phyloP scores from a whole-genome alignment of 2,329 filamentous ascomycete species.

The Westerdykella aurantiaca region DNA sequence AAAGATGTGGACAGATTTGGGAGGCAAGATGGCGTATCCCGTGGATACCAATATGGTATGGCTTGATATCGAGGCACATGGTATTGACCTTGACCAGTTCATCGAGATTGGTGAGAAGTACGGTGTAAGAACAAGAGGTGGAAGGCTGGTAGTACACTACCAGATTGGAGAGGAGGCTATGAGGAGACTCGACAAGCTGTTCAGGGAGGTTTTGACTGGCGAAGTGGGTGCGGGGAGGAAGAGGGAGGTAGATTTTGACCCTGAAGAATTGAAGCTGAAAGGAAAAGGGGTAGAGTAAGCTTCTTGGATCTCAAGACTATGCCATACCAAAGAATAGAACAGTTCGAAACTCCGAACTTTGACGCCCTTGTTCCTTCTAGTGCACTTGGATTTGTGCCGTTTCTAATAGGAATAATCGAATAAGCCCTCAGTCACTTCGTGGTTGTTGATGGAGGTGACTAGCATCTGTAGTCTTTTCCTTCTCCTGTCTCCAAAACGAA shows the following conservation, averaged over 20 bases:
- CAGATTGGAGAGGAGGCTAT: conserved; percentile 65
- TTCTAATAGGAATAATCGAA: no score
- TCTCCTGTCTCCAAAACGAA: no score
- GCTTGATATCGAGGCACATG: conserved; percentile 64
- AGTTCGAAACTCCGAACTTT: no score
- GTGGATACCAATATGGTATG: conserved; percentile 92
- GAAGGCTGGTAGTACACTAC: conserved; percentile 63
- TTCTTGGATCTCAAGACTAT: no score
- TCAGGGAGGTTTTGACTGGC: conserved; percentile 15
- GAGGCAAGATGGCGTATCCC: conserved; percentile 62
- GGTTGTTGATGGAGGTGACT: no score
- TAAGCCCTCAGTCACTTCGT: no score
- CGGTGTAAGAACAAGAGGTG: conserved; percentile 53
- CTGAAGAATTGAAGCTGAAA: conserved; percentile 23
- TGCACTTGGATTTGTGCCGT: no score
- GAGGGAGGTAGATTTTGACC: conserved; percentile 9
- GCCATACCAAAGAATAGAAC: no score
- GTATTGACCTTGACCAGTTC: conserved; percentile 49
- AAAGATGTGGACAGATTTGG: conserved; percentile 60
- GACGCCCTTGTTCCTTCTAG: no score
- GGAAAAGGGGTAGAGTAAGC: conserved; percentile 25
- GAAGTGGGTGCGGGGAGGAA: conserved; percentile 14
- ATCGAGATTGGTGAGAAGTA: conserved; percentile 51
- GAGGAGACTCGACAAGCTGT: conserved; percentile 16
- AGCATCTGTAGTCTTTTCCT: no score